Evolutionary conservation across 805 yeast genomes (phyloP).

Genomic region (Saccharomycopsis sp.): DNA sequence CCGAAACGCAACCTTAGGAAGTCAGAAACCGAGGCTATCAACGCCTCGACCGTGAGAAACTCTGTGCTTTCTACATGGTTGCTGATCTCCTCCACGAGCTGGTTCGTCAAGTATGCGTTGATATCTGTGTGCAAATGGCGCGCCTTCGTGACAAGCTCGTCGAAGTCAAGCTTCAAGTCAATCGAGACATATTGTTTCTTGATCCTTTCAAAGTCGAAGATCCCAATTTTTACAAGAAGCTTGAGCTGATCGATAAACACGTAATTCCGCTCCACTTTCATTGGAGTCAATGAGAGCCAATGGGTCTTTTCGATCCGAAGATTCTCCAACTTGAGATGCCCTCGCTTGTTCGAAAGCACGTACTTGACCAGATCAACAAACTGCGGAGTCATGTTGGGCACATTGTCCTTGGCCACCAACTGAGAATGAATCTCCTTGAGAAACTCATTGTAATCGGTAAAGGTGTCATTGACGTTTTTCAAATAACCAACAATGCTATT

Average conservation of each 20-base stretch:
- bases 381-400: conserved; percentile 34
- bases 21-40: conserved; percentile 65
- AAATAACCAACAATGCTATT: conserved; percentile 50
- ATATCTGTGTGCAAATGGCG: conserved; percentile 15
- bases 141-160: conserved; percentile 21
- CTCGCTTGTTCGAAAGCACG: conserved; percentile 22
- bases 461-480: conserved; percentile 31
- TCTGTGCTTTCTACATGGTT: conserved; percentile 65
- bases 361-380: conserved; percentile 38
- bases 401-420: conserved; percentile 32
- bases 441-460: conserved; percentile 30
- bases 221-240: conserved; percentile 78
- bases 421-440: conserved; percentile 40
- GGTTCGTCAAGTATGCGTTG: conserved; percentile 21
- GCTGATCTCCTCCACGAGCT: conserved; percentile 42
- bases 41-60: conserved; percentile 89
- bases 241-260: conserved; percentile 42
- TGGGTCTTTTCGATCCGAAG: conserved; percentile 16
- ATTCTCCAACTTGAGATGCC: conserved; percentile 28
- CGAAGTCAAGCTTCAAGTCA: conserved; percentile 43
- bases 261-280: conserved; percentile 11
- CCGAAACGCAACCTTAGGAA: conserved; percentile 36
- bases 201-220: conserved; percentile 81
- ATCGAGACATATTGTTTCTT: conserved; percentile 67
- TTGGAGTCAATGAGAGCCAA: conserved; percentile 6